These are phyloP conservation scores for Ophiostoma sp. DNA, from an alignment of 2,329 filamentous ascomycete species.

Conservation along the genomic window DNA sequence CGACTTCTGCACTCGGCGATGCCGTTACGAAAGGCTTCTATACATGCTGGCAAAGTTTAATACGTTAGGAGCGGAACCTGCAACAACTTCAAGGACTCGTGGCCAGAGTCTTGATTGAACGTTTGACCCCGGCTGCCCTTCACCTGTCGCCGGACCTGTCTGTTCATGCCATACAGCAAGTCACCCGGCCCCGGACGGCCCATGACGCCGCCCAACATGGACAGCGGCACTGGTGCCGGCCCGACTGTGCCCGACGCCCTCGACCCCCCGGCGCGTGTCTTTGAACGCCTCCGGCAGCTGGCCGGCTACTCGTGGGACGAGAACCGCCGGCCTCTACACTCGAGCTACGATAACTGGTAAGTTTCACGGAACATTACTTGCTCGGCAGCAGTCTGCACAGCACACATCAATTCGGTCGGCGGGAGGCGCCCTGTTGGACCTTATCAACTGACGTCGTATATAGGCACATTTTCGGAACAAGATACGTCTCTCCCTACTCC, in stretches of 20 bases:
- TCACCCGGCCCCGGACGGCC: not conserved
- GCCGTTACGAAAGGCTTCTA: not conserved
- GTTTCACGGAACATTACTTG: conserved; percentile 24
- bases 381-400: not conserved
- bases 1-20: not conserved
- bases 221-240: conserved; percentile 34
- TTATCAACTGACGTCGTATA: not conserved
- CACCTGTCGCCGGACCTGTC: not conserved
- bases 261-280: conserved; percentile 63
- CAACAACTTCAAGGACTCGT: not conserved
- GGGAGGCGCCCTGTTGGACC: not conserved
- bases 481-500: conserved; percentile 49
- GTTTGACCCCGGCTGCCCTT: not conserved
- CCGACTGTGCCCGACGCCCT: conserved; percentile 49
- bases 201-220: conserved; percentile 40
- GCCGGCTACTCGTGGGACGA: conserved; percentile 75
- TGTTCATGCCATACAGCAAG: not conserved
- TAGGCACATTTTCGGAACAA: conserved; percentile 64
- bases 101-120: not conserved
- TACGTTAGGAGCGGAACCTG: not conserved
- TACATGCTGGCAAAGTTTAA: conserved; percentile 3
- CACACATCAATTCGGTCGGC: not conserved
- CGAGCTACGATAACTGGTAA: conserved; percentile 84
- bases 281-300: conserved; percentile 67
- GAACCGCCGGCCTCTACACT: conserved; percentile 51